Evolutionary conservation across 129 eudicot species (phyloP).

Genomic region (Saussurea involucrata): DNA sequence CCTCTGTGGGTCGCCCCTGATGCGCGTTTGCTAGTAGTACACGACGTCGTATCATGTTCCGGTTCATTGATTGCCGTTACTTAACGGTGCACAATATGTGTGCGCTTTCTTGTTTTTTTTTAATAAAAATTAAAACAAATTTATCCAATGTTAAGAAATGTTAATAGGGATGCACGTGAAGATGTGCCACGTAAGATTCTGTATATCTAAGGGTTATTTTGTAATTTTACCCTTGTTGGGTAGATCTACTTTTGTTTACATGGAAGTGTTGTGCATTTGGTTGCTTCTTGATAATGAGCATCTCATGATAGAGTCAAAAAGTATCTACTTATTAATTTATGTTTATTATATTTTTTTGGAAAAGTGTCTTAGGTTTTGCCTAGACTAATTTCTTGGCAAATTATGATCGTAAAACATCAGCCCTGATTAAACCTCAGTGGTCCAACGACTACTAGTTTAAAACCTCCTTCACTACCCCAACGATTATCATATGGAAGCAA

Average conservation of each 20-base stretch:
- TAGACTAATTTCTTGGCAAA: no score
- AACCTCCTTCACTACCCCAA: no score
- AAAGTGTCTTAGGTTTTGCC: no score
- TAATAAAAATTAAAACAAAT: background rate
- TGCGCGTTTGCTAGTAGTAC: slow-evolving; percentile 41
- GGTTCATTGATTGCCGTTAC: slow-evolving; percentile 10
- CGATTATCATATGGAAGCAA: no score
- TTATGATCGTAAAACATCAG: no score
- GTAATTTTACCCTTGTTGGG: background rate
- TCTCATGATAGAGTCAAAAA: background rate
- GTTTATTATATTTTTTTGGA: no score
- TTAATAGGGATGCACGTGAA: slow-evolving; percentile 26
- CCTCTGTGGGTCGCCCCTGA: slow-evolving; percentile 70
- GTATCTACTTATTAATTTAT: background rate
- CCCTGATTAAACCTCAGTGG: no score
- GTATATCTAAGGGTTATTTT: slow-evolving; percentile 4
- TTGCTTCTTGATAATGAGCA: background rate
- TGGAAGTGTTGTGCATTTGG: background rate
- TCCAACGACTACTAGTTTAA: no score
- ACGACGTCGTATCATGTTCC: slow-evolving; percentile 1
- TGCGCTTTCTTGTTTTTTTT: background rate
- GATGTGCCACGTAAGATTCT: slow-evolving; percentile 13
- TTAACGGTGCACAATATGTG: slow-evolving; percentile 21
- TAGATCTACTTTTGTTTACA: background rate
- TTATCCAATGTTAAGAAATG: slow-evolving; percentile 1